Conservation (phyloP, 2,329 filamentous ascomycete species). For the Alternaria incomplexa region DNA sequence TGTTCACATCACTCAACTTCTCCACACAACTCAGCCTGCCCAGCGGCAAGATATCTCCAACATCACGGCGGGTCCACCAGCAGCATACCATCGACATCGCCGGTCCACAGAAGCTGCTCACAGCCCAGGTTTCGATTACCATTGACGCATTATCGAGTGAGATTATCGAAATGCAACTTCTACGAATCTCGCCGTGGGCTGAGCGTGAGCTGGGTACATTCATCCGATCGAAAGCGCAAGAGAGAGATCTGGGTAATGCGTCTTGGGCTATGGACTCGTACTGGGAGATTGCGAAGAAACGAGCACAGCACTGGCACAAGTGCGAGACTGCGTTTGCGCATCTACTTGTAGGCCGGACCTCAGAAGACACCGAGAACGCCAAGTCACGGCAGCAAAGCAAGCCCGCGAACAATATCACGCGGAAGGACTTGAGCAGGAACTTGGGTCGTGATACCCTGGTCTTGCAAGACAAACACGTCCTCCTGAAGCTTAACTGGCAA, state of each 20-base stretch:
- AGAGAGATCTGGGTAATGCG: conserved; percentile 64
- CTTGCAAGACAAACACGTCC: conserved; percentile 48
- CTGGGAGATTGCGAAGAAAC: conserved; percentile 64
- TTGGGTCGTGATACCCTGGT: conserved; percentile 38
- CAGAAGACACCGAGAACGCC: conserved; percentile 27
- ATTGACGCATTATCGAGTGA: conserved; percentile 53
- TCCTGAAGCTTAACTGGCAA: conserved; percentile 65
- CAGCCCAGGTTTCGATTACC: conserved; percentile 63
- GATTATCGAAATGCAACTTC: conserved; percentile 63
- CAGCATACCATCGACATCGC: conserved; percentile 62
- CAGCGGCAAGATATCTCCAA: conserved; percentile 11
- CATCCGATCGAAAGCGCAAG: conserved; percentile 48
- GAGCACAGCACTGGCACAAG: conserved; percentile 68
- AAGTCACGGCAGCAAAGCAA: background rate
- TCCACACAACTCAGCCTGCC: conserved; percentile 57
- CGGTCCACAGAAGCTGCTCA: conserved; percentile 62
- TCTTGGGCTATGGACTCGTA: conserved; percentile 74
- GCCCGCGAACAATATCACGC: conserved; percentile 31
- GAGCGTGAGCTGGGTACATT: conserved; percentile 65
- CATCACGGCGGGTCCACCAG: conserved; percentile 26
- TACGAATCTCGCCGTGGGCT: conserved; percentile 64
- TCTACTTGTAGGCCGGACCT: conserved; percentile 23
- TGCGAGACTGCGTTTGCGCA: conserved; percentile 58
- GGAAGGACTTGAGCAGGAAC: conserved; percentile 59
- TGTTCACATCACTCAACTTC: conserved; percentile 73